Conservation (phyloP, 495 filamentous ascomycete species). For the Aspergillus heteromorphus region DNA sequence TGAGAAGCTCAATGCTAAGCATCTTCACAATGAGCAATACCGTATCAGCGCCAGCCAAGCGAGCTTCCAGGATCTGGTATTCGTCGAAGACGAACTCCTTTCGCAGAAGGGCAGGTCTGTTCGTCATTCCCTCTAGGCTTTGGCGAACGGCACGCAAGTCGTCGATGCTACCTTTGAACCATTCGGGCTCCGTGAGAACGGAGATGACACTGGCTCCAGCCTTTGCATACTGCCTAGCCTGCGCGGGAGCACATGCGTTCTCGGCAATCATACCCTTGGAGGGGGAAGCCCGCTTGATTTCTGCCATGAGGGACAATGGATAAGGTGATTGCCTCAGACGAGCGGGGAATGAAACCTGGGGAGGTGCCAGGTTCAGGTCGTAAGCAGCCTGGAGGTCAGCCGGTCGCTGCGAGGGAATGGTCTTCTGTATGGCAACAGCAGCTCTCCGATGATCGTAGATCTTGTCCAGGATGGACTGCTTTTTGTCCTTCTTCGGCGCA, state of each 20-base stretch:
- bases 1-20: constrained; percentile 72
- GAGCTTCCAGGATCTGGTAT: constrained; percentile 95
- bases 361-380: constrained; percentile 74
- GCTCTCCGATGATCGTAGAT: constrained; percentile 83
- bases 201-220: constrained; percentile 96
- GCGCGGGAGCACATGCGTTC: constrained; percentile 77
- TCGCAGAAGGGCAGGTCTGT: constrained; percentile 83
- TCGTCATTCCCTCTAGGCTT: constrained; percentile 80
- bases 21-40: constrained; percentile 98
- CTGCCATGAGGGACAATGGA: constrained; percentile 81
- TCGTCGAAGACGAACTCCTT: constrained; percentile 99
- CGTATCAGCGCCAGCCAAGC: constrained; percentile 90
- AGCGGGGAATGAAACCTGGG: constrained; percentile 75
- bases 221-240: constrained; percentile 86
- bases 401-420: constrained; percentile 76
- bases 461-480: constrained; percentile 78
- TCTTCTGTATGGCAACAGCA: constrained; percentile 76
- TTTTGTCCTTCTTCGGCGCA: constrained; percentile 41
- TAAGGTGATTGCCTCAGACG: constrained; percentile 77
- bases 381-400: constrained; percentile 84
- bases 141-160: constrained; percentile 85
- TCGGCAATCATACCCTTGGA: constrained; percentile 94
- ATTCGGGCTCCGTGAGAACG: constrained; percentile 94
- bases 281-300: constrained; percentile 94
- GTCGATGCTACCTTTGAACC: constrained; percentile 97